Evolutionary conservation across 164 flowering plant genomes (phyloP).

Genomic region (Umbilicus rupestris): DNA sequence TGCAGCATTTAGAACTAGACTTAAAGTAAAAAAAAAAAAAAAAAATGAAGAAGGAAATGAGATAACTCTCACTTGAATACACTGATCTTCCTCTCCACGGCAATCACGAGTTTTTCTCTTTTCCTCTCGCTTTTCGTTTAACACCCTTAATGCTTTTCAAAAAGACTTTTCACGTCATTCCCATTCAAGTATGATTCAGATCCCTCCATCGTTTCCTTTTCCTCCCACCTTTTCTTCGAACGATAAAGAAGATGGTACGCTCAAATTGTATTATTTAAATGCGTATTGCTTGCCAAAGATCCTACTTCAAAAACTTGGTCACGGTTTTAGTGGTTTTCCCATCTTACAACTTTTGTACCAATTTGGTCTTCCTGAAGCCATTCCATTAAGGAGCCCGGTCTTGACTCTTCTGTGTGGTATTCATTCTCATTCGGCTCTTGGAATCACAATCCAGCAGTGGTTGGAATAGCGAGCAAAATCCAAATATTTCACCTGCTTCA

Average conservation of each 20-base stretch:
- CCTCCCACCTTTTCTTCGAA: constrained; percentile 6
- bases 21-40: too few relatives aligned
- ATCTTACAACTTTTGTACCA: constrained; percentile 5
- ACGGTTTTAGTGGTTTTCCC: neutral
- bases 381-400: constrained; percentile 9
- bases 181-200: constrained; percentile 4
- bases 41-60: too few relatives aligned
- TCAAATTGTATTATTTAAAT: constrained; percentile 3
- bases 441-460: constrained; percentile 16
- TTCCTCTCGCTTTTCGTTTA: too few relatives aligned
- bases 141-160: too few relatives aligned
- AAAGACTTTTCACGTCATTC: neutral
- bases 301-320: constrained; percentile 1
- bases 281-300: neutral
- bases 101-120: too few relatives aligned
- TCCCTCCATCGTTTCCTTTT: constrained; percentile 8
- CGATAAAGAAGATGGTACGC: constrained; percentile 6
- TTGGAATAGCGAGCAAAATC: constrained; percentile 13
- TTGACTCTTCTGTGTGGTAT: constrained; percentile 14
- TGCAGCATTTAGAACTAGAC: too few relatives aligned
- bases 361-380: neutral
- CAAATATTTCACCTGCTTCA: constrained; percentile 4
- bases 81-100: too few relatives aligned
- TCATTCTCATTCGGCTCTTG: constrained; percentile 13
- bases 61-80: too few relatives aligned